Evolutionary conservation across 331 rosid genomes (phyloP).

Genomic region (Malus hybrid): DNA sequence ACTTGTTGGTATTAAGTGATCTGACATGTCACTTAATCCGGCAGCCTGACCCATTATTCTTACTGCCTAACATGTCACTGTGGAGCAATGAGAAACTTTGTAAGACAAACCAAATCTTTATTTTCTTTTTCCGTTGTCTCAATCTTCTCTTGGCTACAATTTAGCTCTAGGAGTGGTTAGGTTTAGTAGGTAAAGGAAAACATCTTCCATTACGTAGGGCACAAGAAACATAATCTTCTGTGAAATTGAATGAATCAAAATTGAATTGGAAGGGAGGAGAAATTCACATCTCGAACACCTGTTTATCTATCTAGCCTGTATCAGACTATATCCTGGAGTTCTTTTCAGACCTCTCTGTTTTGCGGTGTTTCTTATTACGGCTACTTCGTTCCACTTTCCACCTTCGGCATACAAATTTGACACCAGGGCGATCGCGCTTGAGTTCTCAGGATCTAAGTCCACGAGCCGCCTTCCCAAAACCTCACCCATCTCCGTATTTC

Average conservation of each 20-base stretch:
- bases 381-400: constrained; percentile 48
- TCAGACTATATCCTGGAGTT: constrained; percentile 33
- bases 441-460: constrained; percentile 21
- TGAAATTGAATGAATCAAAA: background rate
- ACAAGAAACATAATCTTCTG: background rate
- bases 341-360: constrained; percentile 22
- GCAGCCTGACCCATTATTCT: too few relatives aligned
- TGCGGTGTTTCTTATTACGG: constrained; percentile 18
- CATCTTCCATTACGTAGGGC: background rate
- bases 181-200: background rate
- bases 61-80: too few relatives aligned
- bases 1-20: too few relatives aligned
- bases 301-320: constrained; percentile 9
- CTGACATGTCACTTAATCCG: too few relatives aligned
- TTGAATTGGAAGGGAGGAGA: background rate
- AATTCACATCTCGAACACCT: background rate
- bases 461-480: constrained; percentile 24
- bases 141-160: too few relatives aligned
- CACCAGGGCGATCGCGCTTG: constrained; percentile 24
- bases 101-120: background rate
- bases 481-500: constrained; percentile 32
- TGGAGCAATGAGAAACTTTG: background rate
- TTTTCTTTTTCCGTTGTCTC: background rate
- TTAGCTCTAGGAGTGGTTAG: too few relatives aligned
- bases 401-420: constrained; percentile 37